Base-by-base conservation (phyloP, 2,329 filamentous ascomycete species). In the Fusarium sp. region DNA sequence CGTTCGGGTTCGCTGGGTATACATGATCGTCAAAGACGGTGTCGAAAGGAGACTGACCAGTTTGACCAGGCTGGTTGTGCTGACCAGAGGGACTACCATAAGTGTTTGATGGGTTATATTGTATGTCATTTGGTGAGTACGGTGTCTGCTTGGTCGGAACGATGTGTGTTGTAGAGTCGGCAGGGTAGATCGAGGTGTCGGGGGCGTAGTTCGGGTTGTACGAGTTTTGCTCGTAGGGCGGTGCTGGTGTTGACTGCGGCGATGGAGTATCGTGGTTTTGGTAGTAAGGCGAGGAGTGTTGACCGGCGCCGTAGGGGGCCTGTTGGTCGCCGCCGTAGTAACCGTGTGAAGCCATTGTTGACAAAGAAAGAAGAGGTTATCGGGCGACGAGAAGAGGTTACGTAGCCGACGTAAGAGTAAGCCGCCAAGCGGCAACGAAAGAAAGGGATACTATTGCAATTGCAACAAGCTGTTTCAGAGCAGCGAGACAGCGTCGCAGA, bases 1-100 rank as follows among this genome's bases (percentile, higher is more conserved):
- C 80, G 74, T 84, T 84, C 48, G 68, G 41, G 75, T 84, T 84
- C 53, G 85, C 82, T 59, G 89, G 88, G 76, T 92, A 91, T 61
- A 86, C 84, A 79, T 90, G 83, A 77, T 92, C 90, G 79, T 91
- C 89, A 77, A 92, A 92, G 59, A 90, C 87, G 49, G 86, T 87
- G 57, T 89, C 87, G 76, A 91, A 91, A 12, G 90, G 89, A 22
- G 88, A 86, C 74, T 73, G 81, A 48, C 77, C 78, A 27, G 78
- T 78, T 61, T 79, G 76, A 34, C 77, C 77, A 52, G 79, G 79
- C 29, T 77, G 78, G 48, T 75, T 47, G 42, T 68, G 69, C 72
- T 79, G 77, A 4, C 78, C 57, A 32, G 64, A 52, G 47, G 60
- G 64, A 72, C 53, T 61, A 56, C 58, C 61, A 79, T 76, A 74